Conservation (phyloP, 495 filamentous ascomycete species). For the Penicillium simplicissimum region DNA sequence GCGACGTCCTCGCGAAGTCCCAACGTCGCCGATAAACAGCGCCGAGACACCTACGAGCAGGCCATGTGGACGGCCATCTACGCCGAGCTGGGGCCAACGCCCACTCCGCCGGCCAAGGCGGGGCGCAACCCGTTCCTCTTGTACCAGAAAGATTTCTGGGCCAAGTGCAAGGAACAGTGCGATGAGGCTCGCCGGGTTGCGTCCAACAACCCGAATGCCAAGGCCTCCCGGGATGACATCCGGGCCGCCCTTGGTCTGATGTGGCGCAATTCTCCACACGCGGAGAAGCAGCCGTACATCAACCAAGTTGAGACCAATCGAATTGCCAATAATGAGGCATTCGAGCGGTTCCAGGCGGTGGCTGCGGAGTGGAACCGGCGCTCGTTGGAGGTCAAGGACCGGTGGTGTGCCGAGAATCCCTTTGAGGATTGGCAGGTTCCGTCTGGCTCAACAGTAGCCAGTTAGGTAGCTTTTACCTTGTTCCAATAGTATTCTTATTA, state of each 20-base stretch:
- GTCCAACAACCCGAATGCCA: conserved; percentile 67
- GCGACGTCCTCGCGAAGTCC: conserved; percentile 19
- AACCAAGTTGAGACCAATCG: conserved; percentile 70
- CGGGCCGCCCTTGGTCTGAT: conserved; percentile 78
- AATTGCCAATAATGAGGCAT: conserved; percentile 55
- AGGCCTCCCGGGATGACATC: conserved; percentile 69
- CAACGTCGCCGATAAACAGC: conserved; percentile 49
- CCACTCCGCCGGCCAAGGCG: conserved; percentile 65
- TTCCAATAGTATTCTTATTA: neutral
- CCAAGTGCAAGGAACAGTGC: conserved; percentile 68
- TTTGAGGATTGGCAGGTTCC: conserved; percentile 35
- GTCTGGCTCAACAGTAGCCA: neutral
- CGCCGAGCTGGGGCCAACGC: conserved; percentile 68
- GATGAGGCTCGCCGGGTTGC: conserved; percentile 64
- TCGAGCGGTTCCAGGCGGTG: conserved; percentile 57
- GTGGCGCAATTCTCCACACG: conserved; percentile 77
- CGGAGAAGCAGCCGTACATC: conserved; percentile 71
- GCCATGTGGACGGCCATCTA: conserved; percentile 70
- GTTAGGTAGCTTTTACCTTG: neutral
- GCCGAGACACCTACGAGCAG: conserved; percentile 68
- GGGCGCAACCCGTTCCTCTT: conserved; percentile 71
- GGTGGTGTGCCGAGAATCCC: conserved; percentile 65
- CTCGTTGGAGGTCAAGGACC: conserved; percentile 57
- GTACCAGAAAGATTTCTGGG: conserved; percentile 76
- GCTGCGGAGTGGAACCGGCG: conserved; percentile 70